Evolutionary conservation across 2,329 filamentous ascomycete species (phyloP).

Genomic region (Bertia moriformis): DNA sequence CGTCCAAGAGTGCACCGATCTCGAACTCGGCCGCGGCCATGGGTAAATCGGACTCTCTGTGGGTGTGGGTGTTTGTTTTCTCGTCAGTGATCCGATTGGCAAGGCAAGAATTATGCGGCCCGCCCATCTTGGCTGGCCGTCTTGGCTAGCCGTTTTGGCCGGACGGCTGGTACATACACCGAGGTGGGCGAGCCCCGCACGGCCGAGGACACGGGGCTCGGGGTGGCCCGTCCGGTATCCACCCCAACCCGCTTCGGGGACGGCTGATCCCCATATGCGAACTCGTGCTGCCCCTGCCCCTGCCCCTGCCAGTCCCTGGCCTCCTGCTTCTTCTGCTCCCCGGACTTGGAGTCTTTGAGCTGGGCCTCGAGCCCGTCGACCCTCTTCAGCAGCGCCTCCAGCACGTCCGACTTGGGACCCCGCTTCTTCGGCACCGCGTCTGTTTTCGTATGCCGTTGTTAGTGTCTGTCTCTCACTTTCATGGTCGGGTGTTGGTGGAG

Average conservation of each 20-base stretch:
- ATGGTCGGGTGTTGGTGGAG: background rate
- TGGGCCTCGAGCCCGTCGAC: slow-evolving; percentile 75
- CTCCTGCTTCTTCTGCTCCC: too few relatives aligned
- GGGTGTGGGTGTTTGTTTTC: slow-evolving; percentile 10
- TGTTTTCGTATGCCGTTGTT: slow-evolving; percentile 18
- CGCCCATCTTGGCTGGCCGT: slow-evolving; percentile 5
- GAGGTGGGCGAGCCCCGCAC: too few relatives aligned
- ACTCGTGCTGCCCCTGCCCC: too few relatives aligned
- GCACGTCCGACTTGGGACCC: slow-evolving; percentile 77
- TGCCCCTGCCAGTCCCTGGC: too few relatives aligned
- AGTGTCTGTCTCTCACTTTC: background rate
- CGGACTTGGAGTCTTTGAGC: slow-evolving; percentile 19
- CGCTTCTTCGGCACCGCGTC: slow-evolving; percentile 82
- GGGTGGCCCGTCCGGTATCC: slow-evolving; percentile 18
- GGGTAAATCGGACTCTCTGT: slow-evolving; percentile 31
- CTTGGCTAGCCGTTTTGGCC: slow-evolving; percentile 2
- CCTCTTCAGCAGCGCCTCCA: slow-evolving; percentile 70
- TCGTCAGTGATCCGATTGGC: slow-evolving; percentile 7
- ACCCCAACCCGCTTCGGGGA: slow-evolving; percentile 23
- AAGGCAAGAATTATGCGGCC: slow-evolving; percentile 3
- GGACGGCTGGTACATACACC: too few relatives aligned
- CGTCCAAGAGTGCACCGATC: slow-evolving; percentile 59
- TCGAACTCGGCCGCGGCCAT: slow-evolving; percentile 29
- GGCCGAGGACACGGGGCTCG: slow-evolving; percentile 20
- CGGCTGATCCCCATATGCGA: slow-evolving; percentile 20